Percentiles rank a stretch among this genome's conserved stretches.
These are phyloP conservation scores for Bodo saltans DNA, from an alignment of 78 protist genomes.

Conservation along the genomic window DNA sequence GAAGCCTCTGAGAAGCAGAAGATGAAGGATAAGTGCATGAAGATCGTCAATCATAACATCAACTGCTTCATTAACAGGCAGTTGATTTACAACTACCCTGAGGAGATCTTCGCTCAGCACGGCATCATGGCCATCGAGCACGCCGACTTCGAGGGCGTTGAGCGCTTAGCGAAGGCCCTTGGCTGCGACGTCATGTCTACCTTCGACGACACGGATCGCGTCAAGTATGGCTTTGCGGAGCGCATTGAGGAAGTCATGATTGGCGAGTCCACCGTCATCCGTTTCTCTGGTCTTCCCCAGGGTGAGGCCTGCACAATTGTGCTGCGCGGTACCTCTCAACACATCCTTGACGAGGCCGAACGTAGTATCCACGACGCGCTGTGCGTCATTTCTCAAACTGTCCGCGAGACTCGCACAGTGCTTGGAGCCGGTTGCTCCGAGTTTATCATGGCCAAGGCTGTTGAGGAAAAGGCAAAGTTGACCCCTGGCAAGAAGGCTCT, in stretches of 20 bases:
- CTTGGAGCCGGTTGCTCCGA: conserved; percentile 97
- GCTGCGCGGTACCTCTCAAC: conserved; percentile 94
- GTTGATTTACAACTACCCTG: conserved; percentile 97
- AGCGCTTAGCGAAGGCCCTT: conserved; percentile 72
- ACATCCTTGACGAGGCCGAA: conserved; percentile 97
- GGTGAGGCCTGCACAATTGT: conserved; percentile 98
- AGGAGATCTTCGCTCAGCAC: conserved; percentile 80
- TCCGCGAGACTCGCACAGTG: conserved; percentile 71
- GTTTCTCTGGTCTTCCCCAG: conserved; percentile 75
- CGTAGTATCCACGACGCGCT: conserved; percentile 99
- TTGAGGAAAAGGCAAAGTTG: conserved; percentile 72
- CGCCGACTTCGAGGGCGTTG: conserved; percentile 99
- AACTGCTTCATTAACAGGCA: conserved; percentile 97
- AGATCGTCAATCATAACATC: conserved; percentile 77
- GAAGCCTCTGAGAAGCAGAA: conserved; percentile 90
- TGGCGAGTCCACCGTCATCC: conserved; percentile 94
- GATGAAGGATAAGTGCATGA: conserved; percentile 69
- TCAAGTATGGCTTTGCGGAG: conserved; percentile 79
- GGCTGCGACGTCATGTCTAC: conserved; percentile 96
- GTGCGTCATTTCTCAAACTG: conserved; percentile 87
- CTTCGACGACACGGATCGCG: conserved; percentile 88
- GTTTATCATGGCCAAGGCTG: conserved; percentile 91
- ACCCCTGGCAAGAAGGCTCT: conserved; percentile 91
- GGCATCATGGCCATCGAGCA: conserved; percentile 92
- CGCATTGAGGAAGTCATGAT: conserved; percentile 94